Percentiles rank a stretch among this genome's conserved stretches.
phyloP scores from a whole-genome alignment of 2,329 filamentous ascomycete genomes.

The Apiospora arundinis region DNA sequence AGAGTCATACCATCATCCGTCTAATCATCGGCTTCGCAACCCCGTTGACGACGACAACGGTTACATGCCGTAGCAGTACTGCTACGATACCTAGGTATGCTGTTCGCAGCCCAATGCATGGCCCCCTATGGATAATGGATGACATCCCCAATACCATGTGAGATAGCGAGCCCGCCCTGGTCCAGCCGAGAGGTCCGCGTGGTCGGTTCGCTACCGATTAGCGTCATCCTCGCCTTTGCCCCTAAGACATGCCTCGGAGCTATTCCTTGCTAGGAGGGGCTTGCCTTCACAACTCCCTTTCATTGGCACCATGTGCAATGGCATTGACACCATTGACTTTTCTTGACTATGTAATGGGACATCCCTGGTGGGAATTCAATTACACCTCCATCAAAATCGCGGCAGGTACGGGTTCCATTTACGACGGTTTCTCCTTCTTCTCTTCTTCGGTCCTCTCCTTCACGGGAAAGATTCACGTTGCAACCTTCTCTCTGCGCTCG shows the following conservation, averaged over 20 bases:
- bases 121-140: not conserved
- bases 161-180: not conserved
- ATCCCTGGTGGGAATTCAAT: slow-evolving; percentile 10
- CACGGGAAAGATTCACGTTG: not conserved
- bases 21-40: not conserved
- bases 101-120: not conserved
- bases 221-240: slow-evolving; percentile 1
- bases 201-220: slow-evolving; percentile 14
- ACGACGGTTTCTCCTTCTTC: not conserved
- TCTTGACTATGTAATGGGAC: not conserved
- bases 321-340: not conserved
- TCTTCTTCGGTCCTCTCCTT: not conserved
- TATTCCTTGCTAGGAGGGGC: slow-evolving; percentile 18
- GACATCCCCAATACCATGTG: not conserved
- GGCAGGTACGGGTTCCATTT: not conserved
- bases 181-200: slow-evolving; percentile 10
- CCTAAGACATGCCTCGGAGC: not conserved
- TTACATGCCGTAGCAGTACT: not conserved
- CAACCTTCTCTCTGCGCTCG: not conserved
- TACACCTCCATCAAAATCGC: not conserved
- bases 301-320: not conserved
- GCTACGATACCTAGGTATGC: not conserved
- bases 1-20: not conserved
- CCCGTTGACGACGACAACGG: not conserved
- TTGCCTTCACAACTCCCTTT: not conserved